Evolutionary conservation across 257 asterid genomes (phyloP).

Genomic region (Echites panduratus): DNA sequence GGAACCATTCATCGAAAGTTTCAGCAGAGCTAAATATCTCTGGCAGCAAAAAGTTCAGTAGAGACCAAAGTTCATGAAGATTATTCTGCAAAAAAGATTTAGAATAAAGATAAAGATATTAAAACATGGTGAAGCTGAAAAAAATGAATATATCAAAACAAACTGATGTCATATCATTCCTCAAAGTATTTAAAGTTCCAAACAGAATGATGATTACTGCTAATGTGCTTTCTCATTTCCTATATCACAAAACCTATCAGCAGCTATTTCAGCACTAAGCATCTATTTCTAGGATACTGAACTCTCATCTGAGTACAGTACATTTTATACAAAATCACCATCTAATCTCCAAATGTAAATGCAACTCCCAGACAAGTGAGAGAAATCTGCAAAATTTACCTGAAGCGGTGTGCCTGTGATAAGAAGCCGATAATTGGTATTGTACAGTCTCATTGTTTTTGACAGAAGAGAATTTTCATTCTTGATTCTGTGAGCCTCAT

Average conservation of each 20-base stretch:
- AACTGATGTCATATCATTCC: not conserved
- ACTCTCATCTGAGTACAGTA: not conserved
- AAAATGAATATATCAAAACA: not conserved
- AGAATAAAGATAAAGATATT: conserved; percentile 1
- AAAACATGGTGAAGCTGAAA: not conserved
- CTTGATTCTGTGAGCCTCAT: conserved; percentile 98
- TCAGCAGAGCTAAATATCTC: conserved; percentile 99
- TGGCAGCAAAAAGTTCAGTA: conserved; percentile 91
- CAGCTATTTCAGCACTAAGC: not conserved
- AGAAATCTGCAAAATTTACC: conserved; percentile 32
- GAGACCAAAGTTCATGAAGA: conserved; percentile 99
- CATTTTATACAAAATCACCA: not conserved
- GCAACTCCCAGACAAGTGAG: not conserved
- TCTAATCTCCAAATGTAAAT: not conserved
- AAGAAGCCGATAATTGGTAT: conserved; percentile 85
- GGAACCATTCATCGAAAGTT: conserved; percentile 99
- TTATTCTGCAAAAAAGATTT: conserved; percentile 60
- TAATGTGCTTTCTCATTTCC: not conserved
- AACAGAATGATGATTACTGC: not conserved
- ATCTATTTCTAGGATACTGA: not conserved
- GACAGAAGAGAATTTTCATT: conserved; percentile 95
- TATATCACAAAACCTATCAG: not conserved
- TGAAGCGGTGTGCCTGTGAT: conserved; percentile 99
- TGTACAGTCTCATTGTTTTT: conserved; percentile 88
- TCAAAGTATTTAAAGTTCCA: not conserved